Evolutionary conservation across 225 moss, liverwort and hornwort species (phyloP), one percentile per base, ranked within the genome.

Genomic region (Pseudisothecium myosuroides): DNA sequence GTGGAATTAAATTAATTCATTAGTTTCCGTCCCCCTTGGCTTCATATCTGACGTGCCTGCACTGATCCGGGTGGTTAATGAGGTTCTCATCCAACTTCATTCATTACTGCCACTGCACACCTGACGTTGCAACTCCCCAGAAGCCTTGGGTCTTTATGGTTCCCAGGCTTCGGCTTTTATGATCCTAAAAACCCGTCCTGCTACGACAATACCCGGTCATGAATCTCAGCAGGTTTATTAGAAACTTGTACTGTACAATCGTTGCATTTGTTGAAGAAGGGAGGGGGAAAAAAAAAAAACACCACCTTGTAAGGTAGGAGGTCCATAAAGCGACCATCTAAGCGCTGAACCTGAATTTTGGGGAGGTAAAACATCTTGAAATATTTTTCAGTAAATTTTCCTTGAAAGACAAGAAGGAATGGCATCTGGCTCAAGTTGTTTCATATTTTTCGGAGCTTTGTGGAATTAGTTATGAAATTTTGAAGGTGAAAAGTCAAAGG

Each of bases 81-180:
- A 64, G 90, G 83, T 56, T 74, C 73, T 90, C 92, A 92, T 90
- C 90, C 78, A 79, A 50, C 90, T 72, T 88, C 86, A 90, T 92
- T 92, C 86, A 90, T 73, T 78, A 50, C 11, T 72, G 7, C 14
- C 69, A 41, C 84, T 71, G 56, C 12, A 2, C 37, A 14, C 69
- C 92, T 92, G 90, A 86, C 92, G 77, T 66, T 86, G 82, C 88
- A 79, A 78, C 83, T 80, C 83, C 92, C 92, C 83, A 90, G 83
- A 81, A 65, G 86, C 83, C 83, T 66, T 83, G n/a, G 60, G 37
- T 65, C 72, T 92, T 92, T 83, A 90, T 88, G 79, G 74, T 16
- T 59, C 88, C 86, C 90, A 92, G 92, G 90, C 88, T 90, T 90
- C 83, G 62, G 72, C 72, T 63, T 85, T 90, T 37, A 83, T 88